phyloP scores from a whole-genome alignment of 192 early-diverging fungal genomes.

The Rhizoclosmatium globosum region DNA sequence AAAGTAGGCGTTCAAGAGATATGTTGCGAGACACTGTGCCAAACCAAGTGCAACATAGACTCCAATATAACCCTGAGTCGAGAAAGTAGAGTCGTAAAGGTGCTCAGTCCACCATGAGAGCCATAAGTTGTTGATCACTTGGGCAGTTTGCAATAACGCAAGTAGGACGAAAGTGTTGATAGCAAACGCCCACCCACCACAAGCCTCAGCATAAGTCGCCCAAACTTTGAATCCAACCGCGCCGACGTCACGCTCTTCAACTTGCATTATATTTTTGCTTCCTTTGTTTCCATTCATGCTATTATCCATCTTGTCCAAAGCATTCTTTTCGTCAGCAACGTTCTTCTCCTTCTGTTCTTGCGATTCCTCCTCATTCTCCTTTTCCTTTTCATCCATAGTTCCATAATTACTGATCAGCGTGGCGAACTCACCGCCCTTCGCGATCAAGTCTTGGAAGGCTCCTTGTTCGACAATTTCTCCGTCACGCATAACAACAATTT shows the following conservation, averaged over 20 bases:
- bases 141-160: conserved; percentile 53
- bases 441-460: conserved; percentile 67
- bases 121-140: conserved; percentile 55
- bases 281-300: not conserved
- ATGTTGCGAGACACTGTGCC: conserved; percentile 54
- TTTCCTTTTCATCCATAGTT: conserved; percentile 62
- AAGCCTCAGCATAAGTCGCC: conserved; percentile 7
- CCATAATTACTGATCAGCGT: conserved; percentile 67
- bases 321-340: conserved; percentile 8
- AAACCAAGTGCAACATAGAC: conserved; percentile 70
- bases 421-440: conserved; percentile 65
- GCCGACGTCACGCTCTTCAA: conserved; percentile 82
- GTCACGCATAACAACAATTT: conserved; percentile 74
- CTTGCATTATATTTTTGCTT: conserved; percentile 69
- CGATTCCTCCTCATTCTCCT: conserved; percentile 46
- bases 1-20: conserved; percentile 59
- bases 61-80: conserved; percentile 59
- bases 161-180: conserved; percentile 25
- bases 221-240: conserved; percentile 62
- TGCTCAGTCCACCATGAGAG: conserved; percentile 44
- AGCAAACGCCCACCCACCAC: conserved; percentile 16
- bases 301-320: not conserved
- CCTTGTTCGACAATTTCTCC: conserved; percentile 76
- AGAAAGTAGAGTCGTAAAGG: conserved; percentile 26
- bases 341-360: conserved; percentile 23